Evolutionary conservation across 2,329 filamentous ascomycete genomes (phyloP), one percentile per base, ranked within the genome.

Genomic region (Madurella mycetomatis): DNA sequence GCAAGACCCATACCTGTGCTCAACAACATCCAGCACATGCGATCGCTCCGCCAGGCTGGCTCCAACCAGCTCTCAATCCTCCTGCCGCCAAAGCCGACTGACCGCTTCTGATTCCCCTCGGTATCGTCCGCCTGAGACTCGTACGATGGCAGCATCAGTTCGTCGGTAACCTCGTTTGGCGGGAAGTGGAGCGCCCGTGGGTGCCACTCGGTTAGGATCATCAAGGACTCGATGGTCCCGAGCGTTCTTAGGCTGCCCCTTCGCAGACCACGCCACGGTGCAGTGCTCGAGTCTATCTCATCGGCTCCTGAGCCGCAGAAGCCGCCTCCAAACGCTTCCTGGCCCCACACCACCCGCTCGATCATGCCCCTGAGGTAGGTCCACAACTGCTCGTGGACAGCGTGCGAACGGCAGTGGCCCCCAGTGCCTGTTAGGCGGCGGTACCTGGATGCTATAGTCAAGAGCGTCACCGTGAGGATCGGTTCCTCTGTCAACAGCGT

Each of bases 1-100:
- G 89, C 90, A 39, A 97, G 76, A 1, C 91, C 88, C 76, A 92
- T 88, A 13, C 90, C 91, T 39, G 91, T 95, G 66, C 90, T 95
- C 31, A 97, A 79, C 13, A 97, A 76, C 90, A 96, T 96, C 92
- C 92, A 96, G 67, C 90, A 95, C 89, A 96, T 95, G 51, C 91
- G 87, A 66, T 96, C 92, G 60, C 87, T 90, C 63, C 92, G 82
- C 90, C 92, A 96, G 9, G 90, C 92, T 2, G 94, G 94, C 69
- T 99, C 94, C 4, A 97, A 82, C 90, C 94, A 97, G 68, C 90
- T 92, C 67, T 96, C 91, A 60, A 96, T 94, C 30, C 91, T 79
- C 68, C 88, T 86, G 9, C 90, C 90, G 43, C 90, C 89, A 17
- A 90, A 81, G n/a, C 83, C 82, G 31, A 80, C 80, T 56, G 70